Percentiles rank a stretch among this genome's conserved stretches.
These are phyloP conservation scores for Linderniella brevidens DNA, from an alignment of 257 asterid genomes.

Conservation along the genomic window DNA sequence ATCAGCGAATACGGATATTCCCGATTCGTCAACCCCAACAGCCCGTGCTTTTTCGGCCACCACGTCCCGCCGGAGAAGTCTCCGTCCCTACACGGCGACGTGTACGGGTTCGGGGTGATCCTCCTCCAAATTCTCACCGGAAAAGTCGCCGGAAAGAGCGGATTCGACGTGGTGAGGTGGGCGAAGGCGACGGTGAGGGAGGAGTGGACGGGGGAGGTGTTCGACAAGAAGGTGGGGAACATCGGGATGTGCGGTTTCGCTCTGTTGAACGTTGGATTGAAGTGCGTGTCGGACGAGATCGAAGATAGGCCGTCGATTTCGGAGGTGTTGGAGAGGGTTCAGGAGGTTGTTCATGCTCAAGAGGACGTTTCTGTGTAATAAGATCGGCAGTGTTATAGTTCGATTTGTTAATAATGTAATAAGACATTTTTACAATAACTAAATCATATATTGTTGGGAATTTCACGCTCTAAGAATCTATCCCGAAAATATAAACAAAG, in stretches of 20 bases:
- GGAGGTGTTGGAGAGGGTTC: constrained; percentile 20
- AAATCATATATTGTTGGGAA: too few relatives aligned
- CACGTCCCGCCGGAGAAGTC: constrained; percentile 22
- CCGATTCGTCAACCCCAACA: constrained; percentile 9
- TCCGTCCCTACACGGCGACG: constrained; percentile 15
- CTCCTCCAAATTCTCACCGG: constrained; percentile 28
- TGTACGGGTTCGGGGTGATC: constrained; percentile 4
- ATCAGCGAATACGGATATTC: constrained; percentile 29
- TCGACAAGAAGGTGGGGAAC: constrained; percentile 13
- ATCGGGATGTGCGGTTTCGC: constrained; percentile 26
- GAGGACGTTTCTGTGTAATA: constrained; percentile 3
- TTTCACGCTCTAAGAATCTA: too few relatives aligned
- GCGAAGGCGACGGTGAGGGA: constrained; percentile 26
- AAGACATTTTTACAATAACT: too few relatives aligned
- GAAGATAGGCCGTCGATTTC: constrained; percentile 22
- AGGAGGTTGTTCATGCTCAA: constrained; percentile 18
- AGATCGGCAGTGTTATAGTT: too few relatives aligned
- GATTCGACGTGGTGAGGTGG: constrained; percentile 28
- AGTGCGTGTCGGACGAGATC: constrained; percentile 19
- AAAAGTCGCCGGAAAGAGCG: constrained; percentile 19
- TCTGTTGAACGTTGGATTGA: constrained; percentile 21
- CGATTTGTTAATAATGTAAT: too few relatives aligned
- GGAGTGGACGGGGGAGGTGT: constrained; percentile 40
- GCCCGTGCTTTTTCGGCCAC: constrained; percentile 5
- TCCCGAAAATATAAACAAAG: too few relatives aligned